Evolutionary conservation across 148 eudicot species (phyloP).

Genomic region (Diospyros kaki): DNA sequence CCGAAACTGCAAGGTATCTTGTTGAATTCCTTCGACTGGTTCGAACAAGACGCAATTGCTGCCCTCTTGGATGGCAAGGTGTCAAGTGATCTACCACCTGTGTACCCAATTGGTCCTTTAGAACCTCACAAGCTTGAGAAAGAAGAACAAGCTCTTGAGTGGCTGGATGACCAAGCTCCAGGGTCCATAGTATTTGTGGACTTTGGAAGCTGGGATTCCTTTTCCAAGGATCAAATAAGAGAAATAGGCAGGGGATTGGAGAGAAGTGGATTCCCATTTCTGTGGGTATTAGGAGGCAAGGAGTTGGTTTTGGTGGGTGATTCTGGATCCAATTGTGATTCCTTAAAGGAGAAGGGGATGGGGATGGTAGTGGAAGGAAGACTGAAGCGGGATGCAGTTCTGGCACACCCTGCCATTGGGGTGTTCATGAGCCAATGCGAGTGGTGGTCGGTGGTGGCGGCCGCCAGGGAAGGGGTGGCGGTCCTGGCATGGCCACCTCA

Average conservation of each 20-base stretch:
- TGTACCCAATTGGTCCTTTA: constrained; percentile 30
- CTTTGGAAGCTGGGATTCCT: constrained; percentile 32
- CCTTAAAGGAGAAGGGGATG: constrained; percentile 5
- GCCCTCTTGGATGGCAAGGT: constrained; percentile 19
- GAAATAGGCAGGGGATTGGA: constrained; percentile 37
- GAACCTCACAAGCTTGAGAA: constrained; percentile 13
- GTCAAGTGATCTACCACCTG: constrained; percentile 15
- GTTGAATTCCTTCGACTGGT: constrained; percentile 21
- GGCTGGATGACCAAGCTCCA: constrained; percentile 31
- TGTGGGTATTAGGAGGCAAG: constrained; percentile 28
- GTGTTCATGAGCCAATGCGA: constrained; percentile 12
- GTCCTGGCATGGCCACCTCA: constrained; percentile 20
- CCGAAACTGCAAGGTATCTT: constrained; percentile 18
- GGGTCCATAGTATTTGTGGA: constrained; percentile 30
- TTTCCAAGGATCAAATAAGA: constrained; percentile 26
- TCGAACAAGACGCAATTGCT: constrained; percentile 28
- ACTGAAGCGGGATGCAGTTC: constrained; percentile 13
- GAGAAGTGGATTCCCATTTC: constrained; percentile 23
- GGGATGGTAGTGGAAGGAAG: constrained; percentile 9
- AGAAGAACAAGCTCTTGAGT: constrained; percentile 3
- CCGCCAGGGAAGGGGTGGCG: constrained; percentile 11
- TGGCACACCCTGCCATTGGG: constrained; percentile 18
- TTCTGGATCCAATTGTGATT: not conserved
- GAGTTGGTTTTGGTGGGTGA: constrained; percentile 1
- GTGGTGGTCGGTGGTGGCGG: constrained; percentile 15